Evolutionary conservation across 2,329 filamentous ascomycete genomes (phyloP).

Genomic region (Colletotrichum acutatum): DNA sequence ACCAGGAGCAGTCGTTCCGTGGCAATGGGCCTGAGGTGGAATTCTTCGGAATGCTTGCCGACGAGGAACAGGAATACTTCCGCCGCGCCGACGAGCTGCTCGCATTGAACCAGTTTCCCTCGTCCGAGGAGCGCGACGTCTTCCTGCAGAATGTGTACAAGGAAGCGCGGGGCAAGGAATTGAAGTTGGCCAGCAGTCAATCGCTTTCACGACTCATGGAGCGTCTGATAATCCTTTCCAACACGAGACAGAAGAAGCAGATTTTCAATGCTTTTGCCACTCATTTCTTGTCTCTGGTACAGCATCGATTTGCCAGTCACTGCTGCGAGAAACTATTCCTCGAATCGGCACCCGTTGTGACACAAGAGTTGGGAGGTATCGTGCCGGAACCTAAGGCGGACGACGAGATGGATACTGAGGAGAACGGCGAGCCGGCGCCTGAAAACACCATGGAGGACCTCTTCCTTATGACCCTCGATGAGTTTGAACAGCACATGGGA

Average conservation of each 20-base stretch:
- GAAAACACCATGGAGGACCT: slow-evolving; percentile 81
- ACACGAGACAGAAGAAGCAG: slow-evolving; percentile 82
- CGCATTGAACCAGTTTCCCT: slow-evolving; percentile 87
- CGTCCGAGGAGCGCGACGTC: slow-evolving; percentile 75
- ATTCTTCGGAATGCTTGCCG: slow-evolving; percentile 93
- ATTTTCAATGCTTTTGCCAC: slow-evolving; percentile 87
- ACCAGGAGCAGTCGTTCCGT: slow-evolving; percentile 43
- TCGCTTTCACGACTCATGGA: slow-evolving; percentile 95
- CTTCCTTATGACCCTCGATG: slow-evolving; percentile 84
- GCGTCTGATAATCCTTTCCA: slow-evolving; percentile 85
- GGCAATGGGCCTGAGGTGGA: slow-evolving; percentile 64
- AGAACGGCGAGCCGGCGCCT: slow-evolving; percentile 60
- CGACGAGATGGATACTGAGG: slow-evolving; percentile 52
- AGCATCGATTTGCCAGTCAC: slow-evolving; percentile 96
- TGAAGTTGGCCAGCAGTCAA: slow-evolving; percentile 96
- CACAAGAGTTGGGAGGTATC: slow-evolving; percentile 71
- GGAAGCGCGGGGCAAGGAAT: slow-evolving; percentile 90
- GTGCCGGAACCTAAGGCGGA: slow-evolving; percentile 56
- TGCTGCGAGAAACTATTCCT: slow-evolving; percentile 96
- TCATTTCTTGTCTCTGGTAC: slow-evolving; percentile 89
- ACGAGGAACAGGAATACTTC: slow-evolving; percentile 97
- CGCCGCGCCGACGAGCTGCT: slow-evolving; percentile 89
- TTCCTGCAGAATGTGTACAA: slow-evolving; percentile 86
- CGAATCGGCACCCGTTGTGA: slow-evolving; percentile 81
- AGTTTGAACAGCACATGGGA: slow-evolving; percentile 86